These are phyloP conservation scores for Coniochaeta pulveracea DNA, from an alignment of 2,329 filamentous ascomycete species.

Conservation along the genomic window DNA sequence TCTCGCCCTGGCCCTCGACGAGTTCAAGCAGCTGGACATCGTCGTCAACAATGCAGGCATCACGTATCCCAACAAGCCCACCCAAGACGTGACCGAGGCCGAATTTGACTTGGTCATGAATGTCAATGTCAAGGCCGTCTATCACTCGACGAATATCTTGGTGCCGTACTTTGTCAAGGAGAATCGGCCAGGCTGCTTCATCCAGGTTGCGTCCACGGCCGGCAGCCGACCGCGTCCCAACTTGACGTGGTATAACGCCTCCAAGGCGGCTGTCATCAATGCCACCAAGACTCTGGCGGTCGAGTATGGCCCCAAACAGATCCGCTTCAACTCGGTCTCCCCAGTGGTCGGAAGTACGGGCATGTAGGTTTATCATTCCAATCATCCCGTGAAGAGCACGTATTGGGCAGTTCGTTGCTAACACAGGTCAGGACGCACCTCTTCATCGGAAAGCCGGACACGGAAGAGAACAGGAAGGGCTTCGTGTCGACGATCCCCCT, in stretches of 20 bases:
- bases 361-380: slow-evolving; percentile 24
- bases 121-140: slow-evolving; percentile 60
- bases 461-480: slow-evolving; percentile 44
- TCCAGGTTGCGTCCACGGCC: slow-evolving; percentile 57
- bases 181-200: slow-evolving; percentile 46
- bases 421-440: slow-evolving; percentile 22
- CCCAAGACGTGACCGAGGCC: slow-evolving; percentile 49
- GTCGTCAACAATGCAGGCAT: slow-evolving; percentile 52
- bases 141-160: slow-evolving; percentile 45
- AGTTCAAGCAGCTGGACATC: slow-evolving; percentile 41
- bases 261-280: slow-evolving; percentile 54
- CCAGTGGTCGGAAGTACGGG: slow-evolving; percentile 58
- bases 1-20: slow-evolving; percentile 29
- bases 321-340: slow-evolving; percentile 62
- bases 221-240: slow-evolving; percentile 48
- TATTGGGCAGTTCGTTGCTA: neutral
- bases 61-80: slow-evolving; percentile 50
- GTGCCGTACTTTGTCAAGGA: slow-evolving; percentile 48
- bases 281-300: slow-evolving; percentile 51
- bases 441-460: slow-evolving; percentile 52
- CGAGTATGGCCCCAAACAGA: slow-evolving; percentile 61
- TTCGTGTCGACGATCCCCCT: slow-evolving; percentile 44
- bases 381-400: neutral
- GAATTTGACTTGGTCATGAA: slow-evolving; percentile 58
- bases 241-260: slow-evolving; percentile 60